Percentiles rank a stretch among this genome's conserved stretches.
Conservation (phyloP, 1,284 basidiomycete genomes). For the Heterobasidion irregulare region DNA sequence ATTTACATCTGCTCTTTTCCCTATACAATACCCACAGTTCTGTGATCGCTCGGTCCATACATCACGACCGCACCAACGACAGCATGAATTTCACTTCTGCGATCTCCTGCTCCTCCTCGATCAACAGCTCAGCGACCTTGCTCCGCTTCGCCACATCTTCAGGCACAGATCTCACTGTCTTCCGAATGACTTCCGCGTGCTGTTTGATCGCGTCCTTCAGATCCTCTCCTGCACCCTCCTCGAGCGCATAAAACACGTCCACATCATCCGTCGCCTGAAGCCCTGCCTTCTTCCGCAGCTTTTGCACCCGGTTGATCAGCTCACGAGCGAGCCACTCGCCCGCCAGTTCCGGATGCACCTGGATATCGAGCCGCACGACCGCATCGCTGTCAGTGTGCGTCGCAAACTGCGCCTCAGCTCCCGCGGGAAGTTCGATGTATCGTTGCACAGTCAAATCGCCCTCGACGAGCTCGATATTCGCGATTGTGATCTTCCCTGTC, state of each 20-base stretch:
- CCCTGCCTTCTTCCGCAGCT: constrained; percentile 92
- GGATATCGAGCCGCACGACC: constrained; percentile 86
- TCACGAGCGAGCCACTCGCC: constrained; percentile 88
- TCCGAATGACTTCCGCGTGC: constrained; percentile 68
- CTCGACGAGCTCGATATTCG: constrained; percentile 83
- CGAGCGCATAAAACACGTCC: constrained; percentile 83
- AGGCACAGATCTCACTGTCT: constrained; percentile 73
- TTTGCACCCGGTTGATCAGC: constrained; percentile 92
- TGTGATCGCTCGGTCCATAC: not conserved
- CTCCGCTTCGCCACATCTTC: constrained; percentile 47
- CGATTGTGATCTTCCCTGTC: constrained; percentile 77
- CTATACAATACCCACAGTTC: constrained; percentile 4
- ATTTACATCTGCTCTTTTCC: constrained; percentile 19
- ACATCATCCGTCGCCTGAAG: constrained; percentile 94
- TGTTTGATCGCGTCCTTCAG: constrained; percentile 66
- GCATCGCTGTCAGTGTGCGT: constrained; percentile 93
- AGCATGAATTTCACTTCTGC: constrained; percentile 76
- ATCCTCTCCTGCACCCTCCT: constrained; percentile 58
- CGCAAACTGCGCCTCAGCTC: constrained; percentile 59
- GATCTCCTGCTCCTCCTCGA: constrained; percentile 86
- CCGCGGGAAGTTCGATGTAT: constrained; percentile 75
- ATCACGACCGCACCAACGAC: constrained; percentile 44
- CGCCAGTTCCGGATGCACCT: constrained; percentile 82
- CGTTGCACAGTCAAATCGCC: constrained; percentile 91
- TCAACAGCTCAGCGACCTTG: constrained; percentile 41